A percentile compares a stretch with the other conserved stretches of the same genome.
These are phyloP conservation scores for Tricladium varicosporioides DNA, from an alignment of 2,329 filamentous ascomycete genomes.

Conservation along the genomic window DNA sequence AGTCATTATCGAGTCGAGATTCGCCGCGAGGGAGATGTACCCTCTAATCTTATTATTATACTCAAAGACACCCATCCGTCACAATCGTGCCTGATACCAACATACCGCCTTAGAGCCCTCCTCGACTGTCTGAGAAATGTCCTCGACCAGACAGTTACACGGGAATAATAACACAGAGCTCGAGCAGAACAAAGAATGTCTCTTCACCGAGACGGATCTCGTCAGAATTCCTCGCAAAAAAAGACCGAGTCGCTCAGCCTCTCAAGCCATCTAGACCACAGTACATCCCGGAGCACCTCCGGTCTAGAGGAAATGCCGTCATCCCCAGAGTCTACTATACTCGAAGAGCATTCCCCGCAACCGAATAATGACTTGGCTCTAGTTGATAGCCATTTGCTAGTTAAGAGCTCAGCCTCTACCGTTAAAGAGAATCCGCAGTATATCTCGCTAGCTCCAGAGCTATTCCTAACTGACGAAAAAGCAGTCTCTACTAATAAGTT, in stretches of 20 bases:
- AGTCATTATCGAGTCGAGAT: conserved; percentile 12
- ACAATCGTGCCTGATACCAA: neutral
- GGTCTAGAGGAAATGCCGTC: too few relatives aligned
- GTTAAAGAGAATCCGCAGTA: conserved; percentile 5
- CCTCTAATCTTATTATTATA: conserved; percentile 15
- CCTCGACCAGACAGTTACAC: too few relatives aligned
- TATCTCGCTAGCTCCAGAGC: conserved; percentile 1
- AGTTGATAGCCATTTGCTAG: neutral
- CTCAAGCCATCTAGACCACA: too few relatives aligned
- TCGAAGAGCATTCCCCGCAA: conserved; percentile 5
- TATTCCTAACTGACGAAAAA: neutral
- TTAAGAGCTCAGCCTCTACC: conserved; percentile 1
- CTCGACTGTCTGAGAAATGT: too few relatives aligned
- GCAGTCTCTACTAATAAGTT: too few relatives aligned
- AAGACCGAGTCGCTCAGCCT: too few relatives aligned
- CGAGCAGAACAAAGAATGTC: too few relatives aligned
- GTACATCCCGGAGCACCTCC: too few relatives aligned
- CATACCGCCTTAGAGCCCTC: too few relatives aligned
- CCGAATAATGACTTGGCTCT: conserved; percentile 2
- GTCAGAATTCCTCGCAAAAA: too few relatives aligned
- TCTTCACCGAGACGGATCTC: too few relatives aligned
- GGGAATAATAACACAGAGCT: too few relatives aligned
- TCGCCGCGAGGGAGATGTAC: conserved; percentile 6
- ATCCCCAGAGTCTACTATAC: neutral
- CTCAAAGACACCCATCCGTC: neutral